Base-by-base conservation (phyloP, 495 filamentous ascomycete species). In the Lasiosphaeris hirsuta region DNA sequence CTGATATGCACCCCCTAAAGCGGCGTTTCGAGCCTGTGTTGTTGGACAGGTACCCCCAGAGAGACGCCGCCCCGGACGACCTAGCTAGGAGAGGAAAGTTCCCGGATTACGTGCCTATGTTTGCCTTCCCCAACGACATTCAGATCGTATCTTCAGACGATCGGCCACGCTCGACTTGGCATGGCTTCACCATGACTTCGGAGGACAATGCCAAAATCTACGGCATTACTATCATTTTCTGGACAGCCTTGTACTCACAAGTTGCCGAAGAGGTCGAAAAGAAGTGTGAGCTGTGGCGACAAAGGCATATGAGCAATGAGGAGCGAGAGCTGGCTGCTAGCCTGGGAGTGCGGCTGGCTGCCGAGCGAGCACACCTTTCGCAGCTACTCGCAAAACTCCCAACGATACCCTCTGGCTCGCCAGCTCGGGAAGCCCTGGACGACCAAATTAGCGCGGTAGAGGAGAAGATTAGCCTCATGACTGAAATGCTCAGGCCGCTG, bases 31-130 rank as follows among this genome's bases (percentile, higher is more conserved):
- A 98, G 65, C 94, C 94, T 7, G 92, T 96, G 13, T 75, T 98
- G 14, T 82, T 98, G 30, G 94, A 98, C 68, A 81, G 93, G 68
- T 97, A 98, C 64, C 94, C 94, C 17, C 85, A 90, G 38, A 88
- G 89, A 67, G 81, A 82, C 60, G 87, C 92, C 75, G 67, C 82
- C n/a, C 76, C 74, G 15, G 93, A 96, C 23, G 90, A 96, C 60
- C 63, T 84, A 54, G 85, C 88, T 66, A 82, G 88, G 66, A 85
- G 94, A 64, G 92, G 90, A 42, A 84, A 84, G 51, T 97, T 98
- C 68, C 94, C 94, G 3, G 93, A 98, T 66, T 97, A 96, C 63
- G 90, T 98, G 38, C 94, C 94, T 23, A 97, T 98, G 94, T 98
- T 97, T 65, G 92, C 94, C 17, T 98, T 97, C 65, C 94, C 94